phyloP scores from a whole-genome alignment of 208 protist genomes.

The Leishmania mexicana region DNA sequence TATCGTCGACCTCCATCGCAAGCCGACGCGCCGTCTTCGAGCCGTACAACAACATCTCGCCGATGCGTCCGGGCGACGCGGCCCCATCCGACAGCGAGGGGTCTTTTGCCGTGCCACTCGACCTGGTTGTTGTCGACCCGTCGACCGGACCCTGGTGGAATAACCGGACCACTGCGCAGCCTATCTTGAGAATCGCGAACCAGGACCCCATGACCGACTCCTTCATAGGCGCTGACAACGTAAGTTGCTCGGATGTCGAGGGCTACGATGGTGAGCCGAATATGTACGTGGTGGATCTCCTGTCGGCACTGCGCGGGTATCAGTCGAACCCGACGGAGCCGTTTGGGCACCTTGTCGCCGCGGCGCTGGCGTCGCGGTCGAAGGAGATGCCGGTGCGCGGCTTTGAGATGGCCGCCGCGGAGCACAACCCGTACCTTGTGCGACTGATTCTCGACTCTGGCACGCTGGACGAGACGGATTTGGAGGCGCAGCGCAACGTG shows the following conservation, averaged over 20 bases:
- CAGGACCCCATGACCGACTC: slow-evolving; percentile 18
- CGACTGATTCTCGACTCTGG: slow-evolving; percentile 63
- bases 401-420: slow-evolving; percentile 60
- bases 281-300: slow-evolving; percentile 66
- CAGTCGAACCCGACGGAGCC: slow-evolving; percentile 65
- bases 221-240: slow-evolving; percentile 32
- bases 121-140: slow-evolving; percentile 27
- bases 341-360: slow-evolving; percentile 79
- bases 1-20: not conserved
- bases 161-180: not conserved
- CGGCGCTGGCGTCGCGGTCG: slow-evolving; percentile 65
- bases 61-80: not conserved
- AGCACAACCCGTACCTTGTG: slow-evolving; percentile 70
- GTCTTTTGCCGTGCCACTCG: slow-evolving; percentile 14
- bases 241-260: slow-evolving; percentile 28
- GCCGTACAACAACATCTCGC: slow-evolving; percentile 9
- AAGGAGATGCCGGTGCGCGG: slow-evolving; percentile 58
- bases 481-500: slow-evolving; percentile 52
- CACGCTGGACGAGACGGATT: slow-evolving; percentile 55
- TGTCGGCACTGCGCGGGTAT: slow-evolving; percentile 70
- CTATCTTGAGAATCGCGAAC: not conserved
- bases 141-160: slow-evolving; percentile 9
- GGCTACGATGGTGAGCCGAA: slow-evolving; percentile 30
- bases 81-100: slow-evolving; percentile 1
- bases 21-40: slow-evolving; percentile 8